Conservation (phyloP, 1,139 yeast genomes). For the Kurtzmaniella quercitrusa region DNA sequence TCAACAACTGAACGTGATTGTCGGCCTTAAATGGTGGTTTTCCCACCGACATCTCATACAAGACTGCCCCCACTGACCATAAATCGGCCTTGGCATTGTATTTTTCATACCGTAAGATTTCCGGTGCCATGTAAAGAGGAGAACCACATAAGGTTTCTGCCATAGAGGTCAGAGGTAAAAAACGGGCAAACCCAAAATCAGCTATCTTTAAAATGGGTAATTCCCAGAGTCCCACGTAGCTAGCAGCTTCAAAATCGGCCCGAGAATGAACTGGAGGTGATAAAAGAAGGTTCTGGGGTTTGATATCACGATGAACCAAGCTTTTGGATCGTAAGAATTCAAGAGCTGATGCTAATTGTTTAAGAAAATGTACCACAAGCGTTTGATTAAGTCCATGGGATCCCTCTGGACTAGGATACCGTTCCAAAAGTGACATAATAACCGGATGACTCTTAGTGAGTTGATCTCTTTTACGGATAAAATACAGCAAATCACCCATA, state of each 20-base stretch:
- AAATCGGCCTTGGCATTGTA: constrained; percentile 96
- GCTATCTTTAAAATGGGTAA: constrained; percentile 90
- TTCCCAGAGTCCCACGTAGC: constrained; percentile 79
- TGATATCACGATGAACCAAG: constrained; percentile 88
- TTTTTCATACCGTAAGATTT: constrained; percentile 87
- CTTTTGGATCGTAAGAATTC: constrained; percentile 76
- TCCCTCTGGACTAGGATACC: constrained; percentile 79
- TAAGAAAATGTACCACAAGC: constrained; percentile 76
- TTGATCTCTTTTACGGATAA: constrained; percentile 73
- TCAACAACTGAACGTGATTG: constrained; percentile 83
- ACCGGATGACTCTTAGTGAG: constrained; percentile 74
- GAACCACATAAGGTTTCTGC: constrained; percentile 98
- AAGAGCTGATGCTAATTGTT: constrained; percentile 82
- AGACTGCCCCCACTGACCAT: constrained; percentile 97
- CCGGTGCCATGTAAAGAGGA: constrained; percentile 98
- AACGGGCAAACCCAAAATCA: constrained; percentile 96
- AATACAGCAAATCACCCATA: constrained; percentile 85
- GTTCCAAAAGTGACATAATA: constrained; percentile 65
- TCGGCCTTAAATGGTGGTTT: constrained; percentile 93
- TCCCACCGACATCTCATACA: constrained; percentile 93
- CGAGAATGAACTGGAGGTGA: constrained; percentile 70
- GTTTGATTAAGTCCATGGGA: constrained; percentile 77
- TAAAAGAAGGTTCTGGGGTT: constrained; percentile 85
- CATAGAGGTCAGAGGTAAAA: constrained; percentile 84
- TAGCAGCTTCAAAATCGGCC: constrained; percentile 49